Evolutionary conservation across 1,139 yeast species (phyloP), one percentile per base, ranked within the genome.

Genomic region (Nematodospora anomalae): DNA sequence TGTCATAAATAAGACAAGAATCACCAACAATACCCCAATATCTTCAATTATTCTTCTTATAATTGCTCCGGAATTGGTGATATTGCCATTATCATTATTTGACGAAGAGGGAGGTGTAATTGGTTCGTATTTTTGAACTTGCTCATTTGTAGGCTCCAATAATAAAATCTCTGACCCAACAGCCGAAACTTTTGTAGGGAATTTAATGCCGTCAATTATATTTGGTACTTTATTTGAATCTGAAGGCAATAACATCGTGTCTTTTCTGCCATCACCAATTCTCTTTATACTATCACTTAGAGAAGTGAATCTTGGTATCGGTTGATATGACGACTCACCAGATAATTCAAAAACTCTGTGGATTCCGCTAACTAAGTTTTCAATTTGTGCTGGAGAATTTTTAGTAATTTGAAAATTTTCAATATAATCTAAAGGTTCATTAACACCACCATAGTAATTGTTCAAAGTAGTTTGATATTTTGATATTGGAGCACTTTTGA

Each of bases 401-500:
- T 46, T 43, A 7, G 47, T 35, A 13, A 63, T 36, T 28, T 57
- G 49, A 34, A 62, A 52, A 35, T 52, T 47, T 15, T 42, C 41
- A 16, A 52, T 38, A 31, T 42, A 43, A 7, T 31, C 26, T 3
- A 15, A 7, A 15, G 37, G 36, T 3, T 38, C 37, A 13, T 34
- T 33, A 16, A 37, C 31, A 23, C 46, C 49, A 25, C 33, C 28
- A 28, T 38, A 36, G 30, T 41, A 38, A 16, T 48, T 45, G 35
- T 49, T 50, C 32, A 70, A 52, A 10, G 60, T 41, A 37, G 74
- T 51, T 29, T 78, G 78, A 49, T 78, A 82, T 41, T 73, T 71
- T 0, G 89, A 79, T 3, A 75, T 53, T 0, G 95, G 92, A 0
- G 97, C 94, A 16, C 87, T 77, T 43, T 80, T 79, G 14, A 90